Evolutionary conservation across 2,329 filamentous ascomycete genomes (phyloP).

Genomic region (Diaporthe helianthi): DNA sequence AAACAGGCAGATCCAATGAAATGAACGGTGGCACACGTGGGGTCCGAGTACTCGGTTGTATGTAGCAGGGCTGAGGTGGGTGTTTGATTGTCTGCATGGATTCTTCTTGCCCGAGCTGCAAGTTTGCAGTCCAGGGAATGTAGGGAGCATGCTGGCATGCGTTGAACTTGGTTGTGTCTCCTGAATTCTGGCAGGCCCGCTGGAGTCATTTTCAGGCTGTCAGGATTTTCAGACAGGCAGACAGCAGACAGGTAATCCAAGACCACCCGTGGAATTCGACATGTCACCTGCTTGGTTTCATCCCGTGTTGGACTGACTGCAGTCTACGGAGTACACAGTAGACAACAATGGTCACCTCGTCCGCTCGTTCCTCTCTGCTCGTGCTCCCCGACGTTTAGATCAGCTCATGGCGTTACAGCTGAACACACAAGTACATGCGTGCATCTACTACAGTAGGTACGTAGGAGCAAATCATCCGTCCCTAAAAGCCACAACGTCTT

Average conservation of each 20-base stretch:
- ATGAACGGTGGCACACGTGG: neutral
- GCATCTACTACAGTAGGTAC: neutral
- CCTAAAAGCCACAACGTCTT: neutral
- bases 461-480: neutral
- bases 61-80: neutral
- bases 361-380: neutral
- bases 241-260: neutral
- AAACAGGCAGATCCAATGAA: too few species aligned
- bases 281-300: conserved; percentile 12
- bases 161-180: neutral
- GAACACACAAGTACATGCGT: neutral
- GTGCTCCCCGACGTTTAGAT: neutral
- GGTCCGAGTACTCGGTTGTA: neutral
- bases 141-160: too few species aligned
- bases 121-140: neutral
- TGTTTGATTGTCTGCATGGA: conserved; percentile 23
- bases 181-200: neutral
- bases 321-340: too few species aligned
- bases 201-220: neutral
- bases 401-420: too few species aligned
- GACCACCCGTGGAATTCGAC: neutral
- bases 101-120: neutral
- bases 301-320: neutral
- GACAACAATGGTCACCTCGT: neutral
- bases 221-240: too few species aligned